These are phyloP conservation scores for Moesziomyces sp. DNA, from an alignment of 1,284 basidiomycete species.

Conservation along the genomic window DNA sequence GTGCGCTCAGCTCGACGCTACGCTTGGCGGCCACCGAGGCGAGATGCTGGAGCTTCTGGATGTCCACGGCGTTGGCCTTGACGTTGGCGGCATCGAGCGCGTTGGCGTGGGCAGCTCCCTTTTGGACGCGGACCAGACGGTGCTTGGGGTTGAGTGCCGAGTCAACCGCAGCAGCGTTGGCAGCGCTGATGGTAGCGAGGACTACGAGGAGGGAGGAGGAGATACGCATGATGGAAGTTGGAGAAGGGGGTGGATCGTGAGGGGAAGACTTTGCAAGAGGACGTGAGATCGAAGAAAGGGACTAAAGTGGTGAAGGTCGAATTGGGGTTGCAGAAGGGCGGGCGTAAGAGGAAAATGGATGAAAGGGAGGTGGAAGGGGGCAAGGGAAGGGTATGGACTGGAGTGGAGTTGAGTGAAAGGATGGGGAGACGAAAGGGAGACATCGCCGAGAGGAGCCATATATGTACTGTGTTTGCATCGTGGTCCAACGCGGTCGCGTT, in stretches of 20 bases:
- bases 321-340: slow-evolving; percentile 1
- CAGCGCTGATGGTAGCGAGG: slow-evolving; percentile 27
- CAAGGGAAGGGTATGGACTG: slow-evolving; percentile 5
- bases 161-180: slow-evolving; percentile 26
- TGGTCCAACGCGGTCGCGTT: too few species aligned
- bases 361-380: slow-evolving; percentile 2
- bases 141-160: slow-evolving; percentile 15
- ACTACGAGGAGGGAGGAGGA: slow-evolving; percentile 29
- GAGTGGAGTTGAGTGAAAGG: slow-evolving; percentile 27
- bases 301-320: neutral
- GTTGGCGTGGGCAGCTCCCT: slow-evolving; percentile 17
- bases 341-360: neutral
- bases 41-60: slow-evolving; percentile 17
- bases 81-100: slow-evolving; percentile 19
- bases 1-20: slow-evolving; percentile 9
- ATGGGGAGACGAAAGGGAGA: slow-evolving; percentile 6
- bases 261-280: neutral
- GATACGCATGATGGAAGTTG: slow-evolving; percentile 25
- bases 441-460: neutral
- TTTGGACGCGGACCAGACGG: slow-evolving; percentile 17
- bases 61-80: slow-evolving; percentile 6
- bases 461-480: slow-evolving; percentile 10
- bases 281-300: neutral
- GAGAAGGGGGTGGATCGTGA: neutral
- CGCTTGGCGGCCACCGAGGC: slow-evolving; percentile 11